A percentile compares a stretch with the other conserved stretches of the same genome.
phyloP scores from a whole-genome alignment of 208 protist genomes.

The Leishmania amazonensis region DNA sequence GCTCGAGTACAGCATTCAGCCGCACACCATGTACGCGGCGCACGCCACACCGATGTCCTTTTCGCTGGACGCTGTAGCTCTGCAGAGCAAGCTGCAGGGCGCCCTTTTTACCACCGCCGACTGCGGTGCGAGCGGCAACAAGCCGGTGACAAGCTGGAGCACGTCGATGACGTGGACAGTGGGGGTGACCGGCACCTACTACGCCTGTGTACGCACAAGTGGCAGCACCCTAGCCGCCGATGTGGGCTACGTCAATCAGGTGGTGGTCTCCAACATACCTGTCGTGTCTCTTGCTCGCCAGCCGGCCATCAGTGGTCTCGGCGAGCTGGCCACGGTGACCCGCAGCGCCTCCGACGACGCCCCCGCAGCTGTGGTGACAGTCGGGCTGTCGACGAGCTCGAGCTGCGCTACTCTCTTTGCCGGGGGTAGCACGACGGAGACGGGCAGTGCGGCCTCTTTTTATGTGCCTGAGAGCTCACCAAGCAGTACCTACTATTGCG shows the following conservation, averaged over 20 bases:
- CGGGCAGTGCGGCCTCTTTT: slow-evolving; percentile 36
- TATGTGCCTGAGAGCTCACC: slow-evolving; percentile 43
- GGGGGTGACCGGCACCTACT: slow-evolving; percentile 48
- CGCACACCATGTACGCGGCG: slow-evolving; percentile 57
- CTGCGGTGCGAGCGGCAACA: slow-evolving; percentile 22
- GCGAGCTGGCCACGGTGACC: slow-evolving; percentile 40
- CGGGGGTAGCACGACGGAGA: slow-evolving; percentile 34
- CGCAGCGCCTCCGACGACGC: slow-evolving; percentile 26
- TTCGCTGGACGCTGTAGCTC: slow-evolving; percentile 41
- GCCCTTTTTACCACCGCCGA: slow-evolving; percentile 31
- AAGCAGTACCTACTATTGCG: slow-evolving; percentile 39
- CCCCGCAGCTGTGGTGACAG: slow-evolving; percentile 36
- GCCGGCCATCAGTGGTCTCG: slow-evolving; percentile 48
- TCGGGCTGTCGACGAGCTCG: slow-evolving; percentile 44
- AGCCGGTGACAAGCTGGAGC: slow-evolving; percentile 30
- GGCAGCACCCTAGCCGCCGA: slow-evolving; percentile 7
- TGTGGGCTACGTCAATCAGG: slow-evolving; percentile 35
- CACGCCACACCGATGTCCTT: slow-evolving; percentile 50
- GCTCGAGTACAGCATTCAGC: slow-evolving; percentile 63
- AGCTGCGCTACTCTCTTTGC: slow-evolving; percentile 36
- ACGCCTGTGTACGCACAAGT: slow-evolving; percentile 53
- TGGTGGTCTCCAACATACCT: slow-evolving; percentile 47
- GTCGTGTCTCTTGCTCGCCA: slow-evolving; percentile 35
- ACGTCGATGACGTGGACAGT: slow-evolving; percentile 39
- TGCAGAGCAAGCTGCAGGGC: slow-evolving; percentile 24